Evolutionary conservation across 495 filamentous ascomycete genomes (phyloP).

Genomic region (Podospora fimiseda): DNA sequence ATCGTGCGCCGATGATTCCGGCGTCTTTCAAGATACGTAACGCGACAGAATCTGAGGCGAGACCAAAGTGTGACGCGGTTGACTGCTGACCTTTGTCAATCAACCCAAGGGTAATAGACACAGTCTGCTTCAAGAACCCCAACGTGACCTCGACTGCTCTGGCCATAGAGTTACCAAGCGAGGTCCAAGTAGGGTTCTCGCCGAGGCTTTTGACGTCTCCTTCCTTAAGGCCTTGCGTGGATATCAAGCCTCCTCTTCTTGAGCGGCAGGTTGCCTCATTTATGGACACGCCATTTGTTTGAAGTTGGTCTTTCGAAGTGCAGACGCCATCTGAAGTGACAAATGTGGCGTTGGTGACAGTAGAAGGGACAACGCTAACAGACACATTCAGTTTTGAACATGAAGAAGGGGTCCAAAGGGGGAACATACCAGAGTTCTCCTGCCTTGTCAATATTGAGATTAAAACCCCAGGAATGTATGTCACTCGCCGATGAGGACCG

Average conservation of each 20-base stretch:
- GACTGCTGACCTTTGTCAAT: constrained; percentile 11
- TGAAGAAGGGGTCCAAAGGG: not conserved
- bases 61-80: constrained; percentile 12
- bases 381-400: not conserved
- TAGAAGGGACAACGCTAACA: constrained; percentile 7
- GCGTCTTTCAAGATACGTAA: constrained; percentile 7
- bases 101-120: constrained; percentile 6
- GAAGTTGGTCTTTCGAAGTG: constrained; percentile 4
- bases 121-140: not conserved
- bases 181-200: constrained; percentile 7
- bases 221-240: not conserved
- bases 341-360: constrained; percentile 9
- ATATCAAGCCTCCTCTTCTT: constrained; percentile 9
- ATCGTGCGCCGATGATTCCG: constrained; percentile 9
- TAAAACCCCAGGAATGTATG: constrained; percentile 11
- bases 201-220: not conserved
- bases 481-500: constrained; percentile 2
- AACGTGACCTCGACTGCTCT: constrained; percentile 5
- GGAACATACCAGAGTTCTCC: constrained; percentile 3
- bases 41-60: constrained; percentile 4
- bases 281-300: constrained; percentile 1
- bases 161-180: constrained; percentile 4
- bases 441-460: constrained; percentile 1
- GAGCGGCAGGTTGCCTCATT: constrained; percentile 7
- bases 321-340: constrained; percentile 6